phyloP scores from a whole-genome alignment of 805 yeast genomes.

The Myxozyma neglecta region DNA sequence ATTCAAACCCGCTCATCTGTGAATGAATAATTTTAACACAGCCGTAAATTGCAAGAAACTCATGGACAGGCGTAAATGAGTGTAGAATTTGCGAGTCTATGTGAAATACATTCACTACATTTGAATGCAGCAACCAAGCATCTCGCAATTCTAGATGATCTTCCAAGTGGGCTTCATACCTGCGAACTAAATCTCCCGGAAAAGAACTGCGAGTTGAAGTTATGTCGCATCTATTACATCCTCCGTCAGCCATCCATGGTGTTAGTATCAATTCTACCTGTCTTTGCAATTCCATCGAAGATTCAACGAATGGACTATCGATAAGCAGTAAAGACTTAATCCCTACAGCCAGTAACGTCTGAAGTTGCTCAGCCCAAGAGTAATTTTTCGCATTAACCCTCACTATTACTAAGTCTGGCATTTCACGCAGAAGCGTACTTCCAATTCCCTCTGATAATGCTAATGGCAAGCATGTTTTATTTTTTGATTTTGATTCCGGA shows the following conservation, averaged over 20 bases:
- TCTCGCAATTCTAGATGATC: neutral
- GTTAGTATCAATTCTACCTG: neutral
- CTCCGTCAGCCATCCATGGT: neutral
- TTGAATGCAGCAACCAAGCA: neutral
- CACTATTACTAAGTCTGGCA: neutral
- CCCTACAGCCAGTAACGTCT: neutral
- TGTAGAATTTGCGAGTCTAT: neutral
- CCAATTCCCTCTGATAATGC: neutral
- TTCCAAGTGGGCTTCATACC: slow-evolving; percentile 5
- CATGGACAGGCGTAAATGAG: slow-evolving; percentile 4
- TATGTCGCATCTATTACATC: neutral
- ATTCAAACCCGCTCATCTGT: neutral
- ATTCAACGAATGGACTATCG: neutral
- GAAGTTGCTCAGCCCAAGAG: slow-evolving; percentile 1
- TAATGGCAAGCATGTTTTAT: neutral
- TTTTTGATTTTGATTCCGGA: neutral
- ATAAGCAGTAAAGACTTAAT: neutral
- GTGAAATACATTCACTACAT: neutral
- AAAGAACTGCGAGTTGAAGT: neutral
- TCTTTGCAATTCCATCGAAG: neutral
- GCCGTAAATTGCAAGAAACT: slow-evolving; percentile 2
- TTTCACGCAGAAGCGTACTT: neutral
- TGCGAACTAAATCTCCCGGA: slow-evolving; percentile 1
- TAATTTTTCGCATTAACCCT: neutral
- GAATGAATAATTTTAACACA: slow-evolving; percentile 1